Conservation (phyloP, 176 grass and related monocot species). For the sorghum (Sorghum bicolor) region Sorghum_bicolor_NCBIv3 NC_012879.2:60486501-60487000, state of each 20-base stretch:
- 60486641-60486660: not conserved
- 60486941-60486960: not conserved
- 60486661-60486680: slow-evolving; percentile 16
- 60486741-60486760: slow-evolving; percentile 24
- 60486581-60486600: not conserved
- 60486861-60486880: not conserved
- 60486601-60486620: not conserved
- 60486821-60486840: slow-evolving; percentile 11
- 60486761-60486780: not conserved
- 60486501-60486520: too few relatives aligned
- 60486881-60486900: slow-evolving; percentile 12
- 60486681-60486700: not conserved
- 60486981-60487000: slow-evolving; percentile 3
- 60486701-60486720: not conserved
- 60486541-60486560: not conserved
- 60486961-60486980: slow-evolving; percentile 2
- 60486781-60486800: not conserved
- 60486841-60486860: not conserved
- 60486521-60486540: too few relatives aligned
- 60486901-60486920: not conserved
- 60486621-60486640: not conserved
- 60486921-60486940: not conserved
- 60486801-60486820: not conserved
- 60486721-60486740: not conserved
- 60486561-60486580: slow-evolving; percentile 8